A percentile compares a stretch with the other conserved stretches of the same genome.
Conservation (phyloP, 768 basidiomycete species). For the Termitomyces eurrhizus region DNA sequence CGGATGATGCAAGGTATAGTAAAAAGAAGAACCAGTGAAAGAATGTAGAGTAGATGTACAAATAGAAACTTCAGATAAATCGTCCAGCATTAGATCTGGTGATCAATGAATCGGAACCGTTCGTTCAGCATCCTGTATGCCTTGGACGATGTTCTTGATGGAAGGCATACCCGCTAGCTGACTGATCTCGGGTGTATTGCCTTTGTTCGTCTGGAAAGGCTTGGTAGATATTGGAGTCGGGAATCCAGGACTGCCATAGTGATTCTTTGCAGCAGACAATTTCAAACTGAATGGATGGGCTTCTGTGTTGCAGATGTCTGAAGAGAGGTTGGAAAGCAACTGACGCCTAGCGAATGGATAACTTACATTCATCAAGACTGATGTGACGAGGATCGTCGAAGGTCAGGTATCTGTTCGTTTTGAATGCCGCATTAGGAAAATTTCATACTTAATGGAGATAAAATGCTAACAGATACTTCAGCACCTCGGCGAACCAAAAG, state of each 20-base stretch:
- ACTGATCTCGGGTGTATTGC: slow-evolving; percentile 24
- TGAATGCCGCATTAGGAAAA: neutral
- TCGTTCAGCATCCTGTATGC: neutral
- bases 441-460: neutral
- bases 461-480: slow-evolving; percentile 61
- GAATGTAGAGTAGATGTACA: neutral
- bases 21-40: neutral
- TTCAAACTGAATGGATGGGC: slow-evolving; percentile 54
- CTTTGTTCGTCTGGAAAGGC: slow-evolving; percentile 10
- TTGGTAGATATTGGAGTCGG: slow-evolving; percentile 6
- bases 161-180: slow-evolving; percentile 16
- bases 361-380: slow-evolving; percentile 62
- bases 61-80: neutral
- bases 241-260: slow-evolving; percentile 27
- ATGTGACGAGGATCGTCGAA: slow-evolving; percentile 66
- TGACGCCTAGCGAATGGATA: neutral
- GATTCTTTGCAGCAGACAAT: slow-evolving; percentile 38
- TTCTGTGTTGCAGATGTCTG: slow-evolving; percentile 70
- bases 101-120: neutral
- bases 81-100: neutral
- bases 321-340: neutral
- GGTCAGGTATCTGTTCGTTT: slow-evolving; percentile 56
- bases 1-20: neutral
- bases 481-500: slow-evolving; percentile 71
- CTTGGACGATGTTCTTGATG: slow-evolving; percentile 7